These are phyloP conservation scores for Phanerochaete carnosa DNA, from an alignment of 768 basidiomycete species.

Conservation along the genomic window DNA sequence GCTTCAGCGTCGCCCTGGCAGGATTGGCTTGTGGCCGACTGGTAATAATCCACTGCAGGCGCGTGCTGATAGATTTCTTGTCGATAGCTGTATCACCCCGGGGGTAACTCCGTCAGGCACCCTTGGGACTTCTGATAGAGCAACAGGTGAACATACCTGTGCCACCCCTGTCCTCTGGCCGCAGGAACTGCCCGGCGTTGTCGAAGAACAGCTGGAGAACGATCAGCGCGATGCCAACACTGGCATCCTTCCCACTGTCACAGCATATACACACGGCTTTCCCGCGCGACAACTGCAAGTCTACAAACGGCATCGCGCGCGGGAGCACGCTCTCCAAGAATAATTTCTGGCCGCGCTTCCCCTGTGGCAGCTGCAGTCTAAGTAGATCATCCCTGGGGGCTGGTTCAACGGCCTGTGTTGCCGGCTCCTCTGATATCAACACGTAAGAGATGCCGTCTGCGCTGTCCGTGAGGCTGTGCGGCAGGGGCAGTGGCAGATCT, in stretches of 20 bases:
- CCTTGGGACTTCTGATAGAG: background rate
- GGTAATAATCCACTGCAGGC: slow-evolving; percentile 85
- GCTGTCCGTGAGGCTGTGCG: background rate
- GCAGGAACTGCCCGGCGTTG: slow-evolving; percentile 37
- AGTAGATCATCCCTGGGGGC: slow-evolving; percentile 7
- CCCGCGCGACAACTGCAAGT: slow-evolving; percentile 32
- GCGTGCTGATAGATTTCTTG: slow-evolving; percentile 65
- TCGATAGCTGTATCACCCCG: slow-evolving; percentile 16
- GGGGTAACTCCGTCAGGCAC: too few relatives aligned
- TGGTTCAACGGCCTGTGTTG: background rate
- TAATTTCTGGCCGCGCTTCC: slow-evolving; percentile 22
- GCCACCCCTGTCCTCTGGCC: background rate
- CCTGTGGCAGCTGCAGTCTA: slow-evolving; percentile 16
- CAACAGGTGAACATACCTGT: background rate
- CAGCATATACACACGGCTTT: slow-evolving; percentile 48
- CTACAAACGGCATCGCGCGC: slow-evolving; percentile 43
- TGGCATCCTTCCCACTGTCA: slow-evolving; percentile 55
- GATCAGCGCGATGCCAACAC: slow-evolving; percentile 61
- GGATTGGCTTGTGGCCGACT: slow-evolving; percentile 78
- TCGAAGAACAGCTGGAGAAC: slow-evolving; percentile 59
- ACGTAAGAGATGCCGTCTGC: slow-evolving; percentile 24
- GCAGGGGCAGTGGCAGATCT: slow-evolving; percentile 23
- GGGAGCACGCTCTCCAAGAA: slow-evolving; percentile 47
- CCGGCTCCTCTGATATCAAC: slow-evolving; percentile 21
- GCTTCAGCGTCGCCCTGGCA: slow-evolving; percentile 73